A percentile compares a stretch with the other conserved stretches of the same genome.
These are phyloP conservation scores for Arabis alpina DNA, from an alignment of 345 rosid species.

Conservation along the genomic window DNA sequence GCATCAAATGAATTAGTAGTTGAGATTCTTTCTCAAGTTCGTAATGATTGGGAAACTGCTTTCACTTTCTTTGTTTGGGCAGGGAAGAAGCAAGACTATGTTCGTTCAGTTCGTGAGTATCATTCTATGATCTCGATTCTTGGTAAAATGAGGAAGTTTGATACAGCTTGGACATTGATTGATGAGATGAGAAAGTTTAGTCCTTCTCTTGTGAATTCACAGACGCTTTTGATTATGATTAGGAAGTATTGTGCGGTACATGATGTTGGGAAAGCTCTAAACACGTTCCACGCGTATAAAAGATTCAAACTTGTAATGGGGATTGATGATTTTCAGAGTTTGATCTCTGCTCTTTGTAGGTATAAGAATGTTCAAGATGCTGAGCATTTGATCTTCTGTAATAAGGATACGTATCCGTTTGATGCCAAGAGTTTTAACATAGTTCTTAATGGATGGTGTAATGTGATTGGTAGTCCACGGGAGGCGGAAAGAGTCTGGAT, in stretches of 20 bases:
- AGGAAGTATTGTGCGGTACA: constrained; percentile 83
- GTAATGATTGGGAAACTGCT: constrained; percentile 88
- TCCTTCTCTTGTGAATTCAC: constrained; percentile 67
- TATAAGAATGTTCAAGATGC: constrained; percentile 94
- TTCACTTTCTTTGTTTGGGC: constrained; percentile 91
- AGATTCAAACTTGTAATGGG: constrained; percentile 61
- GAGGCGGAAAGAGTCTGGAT: constrained; percentile 84
- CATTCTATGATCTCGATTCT: constrained; percentile 83
- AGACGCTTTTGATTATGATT: constrained; percentile 85
- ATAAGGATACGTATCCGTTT: constrained; percentile 65
- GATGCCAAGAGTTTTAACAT: constrained; percentile 83
- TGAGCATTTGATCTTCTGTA: constrained; percentile 85
- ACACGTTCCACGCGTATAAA: constrained; percentile 76
- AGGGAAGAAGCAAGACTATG: constrained; percentile 64
- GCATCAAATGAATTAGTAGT: constrained; percentile 64
- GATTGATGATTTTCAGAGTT: constrained; percentile 84
- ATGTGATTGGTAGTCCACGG: constrained; percentile 72
- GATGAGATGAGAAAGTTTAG: constrained; percentile 76
- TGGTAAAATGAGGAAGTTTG: constrained; percentile 88
- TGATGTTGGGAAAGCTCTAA: constrained; percentile 81
- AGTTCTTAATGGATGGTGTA: constrained; percentile 89
- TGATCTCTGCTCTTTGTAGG: constrained; percentile 89
- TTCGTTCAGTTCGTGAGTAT: constrained; percentile 63
- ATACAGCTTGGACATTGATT: constrained; percentile 84
- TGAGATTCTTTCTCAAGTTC: constrained; percentile 69